phyloP scores from a whole-genome alignment of 1,284 basidiomycete species.

The Sporisorium exsertum region DNA sequence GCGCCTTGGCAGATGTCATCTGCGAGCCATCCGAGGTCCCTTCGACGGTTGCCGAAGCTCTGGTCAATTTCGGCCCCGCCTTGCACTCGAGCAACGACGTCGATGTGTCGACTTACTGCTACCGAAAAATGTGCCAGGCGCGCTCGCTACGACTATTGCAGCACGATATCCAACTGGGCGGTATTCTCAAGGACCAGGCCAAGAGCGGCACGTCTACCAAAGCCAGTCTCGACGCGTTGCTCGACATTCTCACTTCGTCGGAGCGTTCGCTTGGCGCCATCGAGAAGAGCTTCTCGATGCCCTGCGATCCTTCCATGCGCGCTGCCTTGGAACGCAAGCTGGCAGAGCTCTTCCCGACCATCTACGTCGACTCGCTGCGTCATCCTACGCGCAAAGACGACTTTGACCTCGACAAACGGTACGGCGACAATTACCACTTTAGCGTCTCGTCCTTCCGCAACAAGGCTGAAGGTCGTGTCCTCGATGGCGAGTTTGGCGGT shows the following conservation, averaged over 20 bases:
- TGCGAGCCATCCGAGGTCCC: constrained; percentile 75
- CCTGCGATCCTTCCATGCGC: constrained; percentile 79
- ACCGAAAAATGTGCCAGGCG: constrained; percentile 80
- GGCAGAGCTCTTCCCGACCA: constrained; percentile 65
- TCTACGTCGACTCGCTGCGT: constrained; percentile 72
- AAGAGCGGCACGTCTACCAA: constrained; percentile 65
- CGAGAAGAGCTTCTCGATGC: constrained; percentile 76
- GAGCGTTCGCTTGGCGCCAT: constrained; percentile 75
- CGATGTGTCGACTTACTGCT: constrained; percentile 70
- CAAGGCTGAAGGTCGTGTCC: constrained; percentile 63
- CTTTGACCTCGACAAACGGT: constrained; percentile 73
- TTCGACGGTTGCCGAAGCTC: constrained; percentile 25
- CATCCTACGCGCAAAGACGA: constrained; percentile 76
- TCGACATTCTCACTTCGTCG: constrained; percentile 74
- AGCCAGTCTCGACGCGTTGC: constrained; percentile 75
- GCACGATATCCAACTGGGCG: constrained; percentile 65
- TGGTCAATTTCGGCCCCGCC: constrained; percentile 15
- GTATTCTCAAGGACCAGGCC: constrained; percentile 65
- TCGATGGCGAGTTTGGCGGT: constrained; percentile 27
- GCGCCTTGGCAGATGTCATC: constrained; percentile 75
- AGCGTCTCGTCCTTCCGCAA: constrained; percentile 62
- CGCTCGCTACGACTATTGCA: constrained; percentile 77
- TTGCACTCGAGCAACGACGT: constrained; percentile 71
- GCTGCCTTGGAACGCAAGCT: constrained; percentile 71
- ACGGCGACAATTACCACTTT: constrained; percentile 84